These are phyloP conservation scores for Caryopteris hybrid DNA, from an alignment of 305 asterid species.

Conservation along the genomic window DNA sequence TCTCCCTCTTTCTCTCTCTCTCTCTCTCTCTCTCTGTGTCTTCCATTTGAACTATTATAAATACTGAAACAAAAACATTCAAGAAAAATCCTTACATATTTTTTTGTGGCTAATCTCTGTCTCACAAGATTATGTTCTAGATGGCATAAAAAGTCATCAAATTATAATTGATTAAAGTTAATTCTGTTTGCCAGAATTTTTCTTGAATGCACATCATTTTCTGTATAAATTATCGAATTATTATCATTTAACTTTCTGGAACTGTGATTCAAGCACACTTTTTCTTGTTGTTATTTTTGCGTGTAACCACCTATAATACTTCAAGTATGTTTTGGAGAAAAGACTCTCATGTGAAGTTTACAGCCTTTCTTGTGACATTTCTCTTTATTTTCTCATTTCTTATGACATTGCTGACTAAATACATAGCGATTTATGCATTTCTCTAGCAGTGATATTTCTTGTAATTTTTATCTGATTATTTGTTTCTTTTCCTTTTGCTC, in stretches of 20 bases:
- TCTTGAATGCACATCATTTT: background rate
- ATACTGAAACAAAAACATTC: background rate
- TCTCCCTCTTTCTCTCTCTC: background rate
- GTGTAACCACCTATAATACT: background rate
- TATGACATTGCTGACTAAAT: background rate
- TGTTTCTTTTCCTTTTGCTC: background rate
- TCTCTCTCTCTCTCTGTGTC: too few relatives aligned
- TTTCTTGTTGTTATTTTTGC: background rate
- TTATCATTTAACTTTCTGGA: background rate
- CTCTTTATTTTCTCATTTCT: constrained; percentile 1
- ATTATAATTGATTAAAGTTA: background rate
- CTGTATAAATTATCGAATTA: background rate
- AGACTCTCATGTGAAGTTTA: background rate
- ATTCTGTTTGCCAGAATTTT: background rate
- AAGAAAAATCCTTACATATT: background rate
- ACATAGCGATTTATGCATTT: background rate
- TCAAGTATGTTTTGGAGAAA: background rate
- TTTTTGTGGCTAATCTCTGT: background rate
- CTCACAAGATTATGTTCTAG: background rate
- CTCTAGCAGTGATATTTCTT: constrained; percentile 3
- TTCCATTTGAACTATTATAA: background rate
- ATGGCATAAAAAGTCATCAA: background rate
- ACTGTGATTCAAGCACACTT: background rate
- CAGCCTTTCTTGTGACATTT: background rate
- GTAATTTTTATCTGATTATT: background rate